Percentiles rank a stretch among this genome's conserved stretches.
Evolutionary conservation across 1,284 basidiomycete species (phyloP).

Genomic region (Malassezia yamatoensis): DNA sequence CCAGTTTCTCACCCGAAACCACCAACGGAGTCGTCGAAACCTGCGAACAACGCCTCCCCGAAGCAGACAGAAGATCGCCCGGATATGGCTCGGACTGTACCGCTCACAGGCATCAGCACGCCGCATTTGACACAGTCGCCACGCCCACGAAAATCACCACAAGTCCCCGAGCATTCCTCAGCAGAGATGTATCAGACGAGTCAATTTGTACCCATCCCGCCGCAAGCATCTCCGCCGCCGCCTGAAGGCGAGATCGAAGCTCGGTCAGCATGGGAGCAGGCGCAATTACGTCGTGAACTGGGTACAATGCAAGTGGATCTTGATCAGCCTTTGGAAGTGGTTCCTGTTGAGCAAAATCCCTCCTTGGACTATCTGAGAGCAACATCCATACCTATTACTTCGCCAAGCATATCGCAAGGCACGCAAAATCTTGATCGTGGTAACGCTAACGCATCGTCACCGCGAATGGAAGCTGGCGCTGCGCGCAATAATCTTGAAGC

Average conservation of each 20-base stretch:
- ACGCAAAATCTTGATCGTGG: neutral
- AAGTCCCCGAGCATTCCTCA: neutral
- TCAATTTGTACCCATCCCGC: slow-evolving; percentile 8
- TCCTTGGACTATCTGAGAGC: neutral
- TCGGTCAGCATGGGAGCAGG: slow-evolving; percentile 38
- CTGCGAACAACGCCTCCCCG: neutral
- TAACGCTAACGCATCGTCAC: neutral
- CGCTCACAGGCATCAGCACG: neutral
- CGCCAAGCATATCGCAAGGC: neutral
- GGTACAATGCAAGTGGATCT: neutral
- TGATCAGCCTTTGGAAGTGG: slow-evolving; percentile 4
- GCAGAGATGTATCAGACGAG: slow-evolving; percentile 1
- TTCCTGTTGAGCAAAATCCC: neutral
- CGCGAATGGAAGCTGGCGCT: slow-evolving; percentile 11
- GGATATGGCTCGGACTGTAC: neutral
- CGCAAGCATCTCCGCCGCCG: slow-evolving; percentile 32
- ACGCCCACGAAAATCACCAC: neutral
- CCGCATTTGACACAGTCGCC: neutral
- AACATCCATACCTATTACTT: neutral
- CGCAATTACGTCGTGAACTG: slow-evolving; percentile 30
- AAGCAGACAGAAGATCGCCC: neutral
- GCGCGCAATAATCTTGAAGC: neutral
- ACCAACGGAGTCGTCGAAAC: neutral
- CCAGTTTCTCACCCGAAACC: neutral
- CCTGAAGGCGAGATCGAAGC: slow-evolving; percentile 44